phyloP scores from a whole-genome alignment of 441 rosid species.

The Mallotus repandus region DNA sequence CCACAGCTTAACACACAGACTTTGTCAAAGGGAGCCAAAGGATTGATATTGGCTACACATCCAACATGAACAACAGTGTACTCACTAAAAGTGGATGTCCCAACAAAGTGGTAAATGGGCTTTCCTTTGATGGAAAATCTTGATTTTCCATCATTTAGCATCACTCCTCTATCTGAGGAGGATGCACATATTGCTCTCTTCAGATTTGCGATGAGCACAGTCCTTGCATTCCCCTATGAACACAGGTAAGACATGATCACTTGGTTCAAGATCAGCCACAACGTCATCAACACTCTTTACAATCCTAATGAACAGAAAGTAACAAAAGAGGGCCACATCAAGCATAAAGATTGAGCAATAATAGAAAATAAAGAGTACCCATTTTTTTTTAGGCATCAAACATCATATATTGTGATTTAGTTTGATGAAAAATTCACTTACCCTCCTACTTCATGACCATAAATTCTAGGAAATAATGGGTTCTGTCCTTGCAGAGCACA shows the following conservation, averaged over 20 bases:
- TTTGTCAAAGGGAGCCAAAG: slow-evolving; percentile 57
- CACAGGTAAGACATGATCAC: slow-evolving; percentile 60
- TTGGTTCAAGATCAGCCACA: slow-evolving; percentile 47
- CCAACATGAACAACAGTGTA: slow-evolving; percentile 60
- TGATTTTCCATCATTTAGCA: slow-evolving; percentile 49
- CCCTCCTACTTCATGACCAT: slow-evolving; percentile 54
- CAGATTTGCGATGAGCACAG: slow-evolving; percentile 48
- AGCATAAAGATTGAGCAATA: not conserved
- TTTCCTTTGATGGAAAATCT: slow-evolving; percentile 50
- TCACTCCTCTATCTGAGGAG: slow-evolving; percentile 52
- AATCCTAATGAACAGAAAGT: slow-evolving; percentile 27
- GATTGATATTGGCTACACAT: slow-evolving; percentile 53
- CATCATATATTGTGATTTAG: not conserved
- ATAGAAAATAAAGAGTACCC: not conserved
- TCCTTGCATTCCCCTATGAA: slow-evolving; percentile 59
- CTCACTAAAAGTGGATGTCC: slow-evolving; percentile 57
- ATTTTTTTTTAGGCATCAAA: not conserved
- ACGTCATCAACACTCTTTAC: slow-evolving; percentile 64
- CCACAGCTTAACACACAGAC: slow-evolving; percentile 58
- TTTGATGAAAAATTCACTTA: slow-evolving; percentile 11
- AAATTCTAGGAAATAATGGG: slow-evolving; percentile 48
- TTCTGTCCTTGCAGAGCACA: slow-evolving; percentile 38
- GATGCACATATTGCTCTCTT: slow-evolving; percentile 57
- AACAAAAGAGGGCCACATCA: no score
- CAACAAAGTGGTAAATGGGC: slow-evolving; percentile 55